Conservation (phyloP, 768 basidiomycete species). For the Suillus clintonianus region DNA sequence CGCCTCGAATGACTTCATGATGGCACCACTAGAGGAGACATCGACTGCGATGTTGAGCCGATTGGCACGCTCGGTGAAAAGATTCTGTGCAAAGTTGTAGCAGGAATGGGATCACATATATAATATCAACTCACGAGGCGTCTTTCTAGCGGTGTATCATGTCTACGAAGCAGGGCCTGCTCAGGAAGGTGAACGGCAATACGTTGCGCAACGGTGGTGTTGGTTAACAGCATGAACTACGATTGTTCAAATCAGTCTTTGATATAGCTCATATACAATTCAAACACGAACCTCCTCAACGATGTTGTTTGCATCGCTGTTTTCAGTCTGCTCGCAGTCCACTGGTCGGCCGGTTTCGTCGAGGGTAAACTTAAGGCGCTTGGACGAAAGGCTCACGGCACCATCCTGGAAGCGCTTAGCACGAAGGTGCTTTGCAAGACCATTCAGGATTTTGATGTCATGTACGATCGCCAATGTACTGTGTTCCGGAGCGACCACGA, state of each 20-base stretch:
- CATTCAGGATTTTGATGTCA: slow-evolving; percentile 72
- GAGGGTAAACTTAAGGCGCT: slow-evolving; percentile 73
- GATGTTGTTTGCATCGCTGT: slow-evolving; percentile 72
- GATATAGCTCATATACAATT: not conserved
- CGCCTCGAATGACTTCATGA: slow-evolving; percentile 83
- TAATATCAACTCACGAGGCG: slow-evolving; percentile 62
- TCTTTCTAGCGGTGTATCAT: slow-evolving; percentile 90
- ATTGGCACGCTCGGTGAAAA: slow-evolving; percentile 78
- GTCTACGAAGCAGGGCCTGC: slow-evolving; percentile 93
- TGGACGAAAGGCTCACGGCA: slow-evolving; percentile 68
- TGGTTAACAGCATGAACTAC: slow-evolving; percentile 93
- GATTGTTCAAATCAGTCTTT: slow-evolving; percentile 6
- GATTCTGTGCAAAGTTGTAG: slow-evolving; percentile 48
- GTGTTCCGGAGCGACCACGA: slow-evolving; percentile 60
- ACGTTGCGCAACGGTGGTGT: slow-evolving; percentile 88
- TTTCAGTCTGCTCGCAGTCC: slow-evolving; percentile 71
- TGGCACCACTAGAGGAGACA: slow-evolving; percentile 69
- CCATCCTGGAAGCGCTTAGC: slow-evolving; percentile 77
- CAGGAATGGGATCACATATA: slow-evolving; percentile 10
- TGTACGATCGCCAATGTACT: slow-evolving; percentile 60
- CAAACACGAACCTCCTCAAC: slow-evolving; percentile 77
- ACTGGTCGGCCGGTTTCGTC: slow-evolving; percentile 78
- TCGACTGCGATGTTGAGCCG: slow-evolving; percentile 86
- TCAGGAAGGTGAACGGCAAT: slow-evolving; percentile 94
- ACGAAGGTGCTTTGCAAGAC: slow-evolving; percentile 72